Base-by-base conservation (phyloP, 208 protist species). In the Spongospora subterranea region DNA sequence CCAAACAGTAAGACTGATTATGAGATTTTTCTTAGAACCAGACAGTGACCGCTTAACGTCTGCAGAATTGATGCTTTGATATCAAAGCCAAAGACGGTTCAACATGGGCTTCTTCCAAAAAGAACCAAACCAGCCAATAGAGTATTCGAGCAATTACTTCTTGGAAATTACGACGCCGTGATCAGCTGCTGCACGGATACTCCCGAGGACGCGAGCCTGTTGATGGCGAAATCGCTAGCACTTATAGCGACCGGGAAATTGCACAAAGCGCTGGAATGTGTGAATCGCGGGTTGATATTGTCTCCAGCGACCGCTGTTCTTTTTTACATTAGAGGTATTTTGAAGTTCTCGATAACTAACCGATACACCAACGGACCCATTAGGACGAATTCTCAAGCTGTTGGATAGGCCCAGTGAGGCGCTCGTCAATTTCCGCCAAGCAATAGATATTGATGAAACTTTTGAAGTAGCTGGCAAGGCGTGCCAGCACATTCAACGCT, bases 361-460 rank as follows among this genome's bases (percentile, higher is more conserved):
- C 71, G 40, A 45, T 35, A 20, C n/a, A n/a, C 6, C 35, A 6
- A 82, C 71, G 6, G 35, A n/a, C 6, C 6, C 71, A 35, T 82
- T 82, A 82, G 71, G 71, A 20, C 71, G 6, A 13, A n/a, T 43
- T 35, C 35, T 45, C 71, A 35, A 43, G 13, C 71, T 40, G n/a
- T 43, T 82, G 17, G n/a, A 82, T n/a, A 35, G n/a, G 6, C 71
- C 71, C 6, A 82, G 17, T 20, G 35, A 6, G n/a, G 71, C 71
- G n/a, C n/a, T 82, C 6, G 71, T n/a, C 6, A 82, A 82, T 43
- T 82, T 82, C n/a, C 71, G 71, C n/a, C 17, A 82, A 20, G 71
- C 71, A n/a, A 40, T 35, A 20, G n/a, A 13, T 43, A 35, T 82
- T 13, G 6, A 35, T 43, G 17, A 6, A 20, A 13, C 6, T 6